These are phyloP conservation scores for Heterobasidion annosum DNA, from an alignment of 1,284 basidiomycete species.

Conservation along the genomic window DNA sequence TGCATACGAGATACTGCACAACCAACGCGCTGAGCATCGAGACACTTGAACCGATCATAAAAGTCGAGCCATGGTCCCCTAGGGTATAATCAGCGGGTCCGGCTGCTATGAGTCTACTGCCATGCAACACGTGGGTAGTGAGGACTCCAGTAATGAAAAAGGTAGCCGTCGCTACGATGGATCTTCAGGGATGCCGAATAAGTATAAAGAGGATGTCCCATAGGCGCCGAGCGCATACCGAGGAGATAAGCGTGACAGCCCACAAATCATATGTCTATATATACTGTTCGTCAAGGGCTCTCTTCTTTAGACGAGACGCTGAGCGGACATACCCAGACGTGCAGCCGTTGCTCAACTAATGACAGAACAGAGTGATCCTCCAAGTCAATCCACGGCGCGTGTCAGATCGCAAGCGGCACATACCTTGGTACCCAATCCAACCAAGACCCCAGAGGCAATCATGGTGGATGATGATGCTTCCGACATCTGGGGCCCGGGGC, in stretches of 20 bases:
- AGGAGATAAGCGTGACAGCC: slow-evolving; percentile 50
- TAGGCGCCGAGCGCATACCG: slow-evolving; percentile 25
- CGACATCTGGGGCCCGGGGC: slow-evolving; percentile 19
- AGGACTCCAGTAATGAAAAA: slow-evolving; percentile 47
- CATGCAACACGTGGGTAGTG: slow-evolving; percentile 33
- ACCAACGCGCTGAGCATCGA: slow-evolving; percentile 25
- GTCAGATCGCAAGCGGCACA: slow-evolving; percentile 4
- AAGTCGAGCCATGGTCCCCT: slow-evolving; percentile 20
- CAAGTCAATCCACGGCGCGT: not conserved
- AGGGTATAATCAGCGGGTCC: slow-evolving; percentile 26
- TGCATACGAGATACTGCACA: slow-evolving; percentile 26
- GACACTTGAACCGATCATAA: slow-evolving; percentile 28
- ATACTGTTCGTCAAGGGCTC: not conserved
- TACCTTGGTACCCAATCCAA: slow-evolving; percentile 59
- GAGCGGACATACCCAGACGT: slow-evolving; percentile 40
- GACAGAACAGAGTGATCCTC: too few relatives aligned
- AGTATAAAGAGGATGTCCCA: not conserved
- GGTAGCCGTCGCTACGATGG: slow-evolving; percentile 32
- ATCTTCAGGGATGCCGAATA: slow-evolving; percentile 6
- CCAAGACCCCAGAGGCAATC: slow-evolving; percentile 45
- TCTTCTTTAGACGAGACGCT: too few relatives aligned
- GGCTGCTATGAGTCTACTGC: slow-evolving; percentile 16
- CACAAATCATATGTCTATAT: slow-evolving; percentile 60
- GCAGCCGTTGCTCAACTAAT: slow-evolving; percentile 46
- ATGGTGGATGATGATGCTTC: slow-evolving; percentile 21